Conservation (phyloP, 2,329 filamentous ascomycete species). For the Hypoxylon sp. region DNA sequence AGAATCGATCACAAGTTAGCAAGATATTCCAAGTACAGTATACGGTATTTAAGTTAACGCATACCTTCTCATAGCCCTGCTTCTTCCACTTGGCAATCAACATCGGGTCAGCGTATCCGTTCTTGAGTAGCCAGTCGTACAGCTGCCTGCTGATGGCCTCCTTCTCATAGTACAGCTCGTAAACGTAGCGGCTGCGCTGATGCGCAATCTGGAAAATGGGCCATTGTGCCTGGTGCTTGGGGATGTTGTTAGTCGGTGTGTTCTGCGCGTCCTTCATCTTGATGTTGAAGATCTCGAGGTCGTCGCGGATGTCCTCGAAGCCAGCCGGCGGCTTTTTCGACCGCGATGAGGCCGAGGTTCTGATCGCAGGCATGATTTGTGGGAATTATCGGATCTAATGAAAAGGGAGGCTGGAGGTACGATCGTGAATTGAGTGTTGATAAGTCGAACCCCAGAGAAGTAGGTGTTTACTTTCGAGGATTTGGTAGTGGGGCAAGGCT, state of each 20-base stretch:
- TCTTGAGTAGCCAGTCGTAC: slow-evolving; percentile 98
- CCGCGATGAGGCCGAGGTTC: slow-evolving; percentile 74
- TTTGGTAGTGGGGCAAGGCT: slow-evolving; percentile 55
- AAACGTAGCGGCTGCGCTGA: slow-evolving; percentile 92
- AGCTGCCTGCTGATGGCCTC: slow-evolving; percentile 92
- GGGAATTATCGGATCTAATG: slow-evolving; percentile 1
- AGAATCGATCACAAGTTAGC: slow-evolving; percentile 33
- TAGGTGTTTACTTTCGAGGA: slow-evolving; percentile 22
- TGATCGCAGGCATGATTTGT: slow-evolving; percentile 76
- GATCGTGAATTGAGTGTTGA: slow-evolving; percentile 12
- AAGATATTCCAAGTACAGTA: background rate
- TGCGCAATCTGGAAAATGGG: slow-evolving; percentile 98
- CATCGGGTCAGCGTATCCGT: slow-evolving; percentile 93
- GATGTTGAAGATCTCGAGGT: slow-evolving; percentile 86
- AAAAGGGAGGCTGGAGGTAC: background rate
- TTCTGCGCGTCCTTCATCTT: slow-evolving; percentile 98
- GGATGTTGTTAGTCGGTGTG: slow-evolving; percentile 82
- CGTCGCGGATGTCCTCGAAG: slow-evolving; percentile 90
- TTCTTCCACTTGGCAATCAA: slow-evolving; percentile 99
- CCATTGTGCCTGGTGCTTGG: slow-evolving; percentile 93
- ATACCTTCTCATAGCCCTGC: slow-evolving; percentile 95
- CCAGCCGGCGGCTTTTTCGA: slow-evolving; percentile 87
- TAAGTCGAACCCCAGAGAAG: slow-evolving; percentile 9
- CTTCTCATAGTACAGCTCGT: slow-evolving; percentile 98
- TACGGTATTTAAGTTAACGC: slow-evolving; percentile 44